Evolutionary conservation across 2,329 filamentous ascomycete species (phyloP).

Genomic region (Pestalotiopsis sp.): DNA sequence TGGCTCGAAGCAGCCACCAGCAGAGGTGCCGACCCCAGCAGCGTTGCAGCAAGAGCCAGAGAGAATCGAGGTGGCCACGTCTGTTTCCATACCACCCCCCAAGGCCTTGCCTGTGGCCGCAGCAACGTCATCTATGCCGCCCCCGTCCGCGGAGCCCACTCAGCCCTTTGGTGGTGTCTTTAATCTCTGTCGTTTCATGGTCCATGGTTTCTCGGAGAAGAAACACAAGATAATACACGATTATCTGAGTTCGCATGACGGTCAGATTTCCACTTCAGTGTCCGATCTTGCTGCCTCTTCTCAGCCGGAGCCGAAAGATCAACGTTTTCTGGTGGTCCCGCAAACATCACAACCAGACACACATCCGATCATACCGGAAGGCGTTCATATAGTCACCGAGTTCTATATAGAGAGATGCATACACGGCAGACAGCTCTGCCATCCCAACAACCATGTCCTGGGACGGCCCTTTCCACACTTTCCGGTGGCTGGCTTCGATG

Average conservation of each 20-base stretch:
- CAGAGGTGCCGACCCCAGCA: conserved; percentile 27
- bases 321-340: conserved; percentile 57
- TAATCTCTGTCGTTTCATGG: conserved; percentile 57
- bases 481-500: conserved; percentile 69
- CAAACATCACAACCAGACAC: conserved; percentile 50
- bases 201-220: conserved; percentile 59
- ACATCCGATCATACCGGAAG: conserved; percentile 42
- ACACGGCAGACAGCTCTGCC: conserved; percentile 71
- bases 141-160: conserved; percentile 19
- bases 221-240: conserved; percentile 52
- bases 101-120: conserved; percentile 8
- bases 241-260: conserved; percentile 51
- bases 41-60: conserved; percentile 5
- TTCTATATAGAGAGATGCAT: conserved; percentile 94
- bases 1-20: conserved; percentile 42
- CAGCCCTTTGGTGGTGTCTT: conserved; percentile 49
- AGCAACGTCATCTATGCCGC: conserved; percentile 10
- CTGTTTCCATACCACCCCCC: neutral
- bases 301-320: conserved; percentile 30
- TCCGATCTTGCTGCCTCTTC: conserved; percentile 38
- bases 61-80: neutral
- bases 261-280: conserved; percentile 44
- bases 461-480: conserved; percentile 76
- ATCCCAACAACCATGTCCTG: conserved; percentile 71
- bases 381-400: conserved; percentile 70